Evolutionary conservation across 2,329 filamentous ascomycete genomes (phyloP).

Genomic region (Fusarium pseudocircinatum): DNA sequence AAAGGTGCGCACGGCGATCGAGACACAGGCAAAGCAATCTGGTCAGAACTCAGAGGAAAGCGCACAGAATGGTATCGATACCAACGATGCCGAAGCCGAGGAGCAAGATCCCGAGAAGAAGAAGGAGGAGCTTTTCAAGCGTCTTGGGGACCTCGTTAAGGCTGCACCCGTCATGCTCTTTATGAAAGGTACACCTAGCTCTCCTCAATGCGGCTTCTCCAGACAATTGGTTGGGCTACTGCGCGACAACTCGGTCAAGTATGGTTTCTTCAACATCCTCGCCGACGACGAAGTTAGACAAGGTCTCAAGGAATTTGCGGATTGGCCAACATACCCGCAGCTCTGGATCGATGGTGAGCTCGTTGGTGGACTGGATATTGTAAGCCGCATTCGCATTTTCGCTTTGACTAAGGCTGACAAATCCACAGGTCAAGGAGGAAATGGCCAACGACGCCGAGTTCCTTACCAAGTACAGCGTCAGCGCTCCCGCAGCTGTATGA

Average conservation of each 20-base stretch:
- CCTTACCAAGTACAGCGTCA: slow-evolving; percentile 76
- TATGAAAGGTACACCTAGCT: slow-evolving; percentile 94
- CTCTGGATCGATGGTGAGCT: slow-evolving; percentile 91
- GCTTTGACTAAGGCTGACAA: slow-evolving; percentile 31
- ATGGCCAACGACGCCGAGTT: slow-evolving; percentile 85
- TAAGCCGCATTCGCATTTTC: slow-evolving; percentile 59
- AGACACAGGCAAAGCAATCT: slow-evolving; percentile 73
- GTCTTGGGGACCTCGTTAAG: slow-evolving; percentile 86
- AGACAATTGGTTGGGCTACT: slow-evolving; percentile 87
- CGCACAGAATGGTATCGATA: slow-evolving; percentile 48
- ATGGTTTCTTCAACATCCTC: slow-evolving; percentile 99
- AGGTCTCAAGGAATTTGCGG: slow-evolving; percentile 95
- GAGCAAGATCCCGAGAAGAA: slow-evolving; percentile 66
- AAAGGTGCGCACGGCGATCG: slow-evolving; percentile 86
- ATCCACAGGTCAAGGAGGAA: slow-evolving; percentile 86
- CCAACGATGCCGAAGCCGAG: slow-evolving; percentile 54
- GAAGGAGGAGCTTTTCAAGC: slow-evolving; percentile 86
- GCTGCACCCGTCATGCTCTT: slow-evolving; percentile 98
- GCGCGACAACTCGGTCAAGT: slow-evolving; percentile 90
- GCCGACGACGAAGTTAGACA: slow-evolving; percentile 97
- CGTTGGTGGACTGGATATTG: slow-evolving; percentile 94
- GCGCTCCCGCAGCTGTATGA: slow-evolving; percentile 53
- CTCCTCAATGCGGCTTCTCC: slow-evolving; percentile 92
- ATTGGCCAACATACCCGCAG: slow-evolving; percentile 98
- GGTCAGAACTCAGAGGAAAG: slow-evolving; percentile 48